phyloP scores from a whole-genome alignment of 345 rosid species.

The Cochlearia excelsa region DNA sequence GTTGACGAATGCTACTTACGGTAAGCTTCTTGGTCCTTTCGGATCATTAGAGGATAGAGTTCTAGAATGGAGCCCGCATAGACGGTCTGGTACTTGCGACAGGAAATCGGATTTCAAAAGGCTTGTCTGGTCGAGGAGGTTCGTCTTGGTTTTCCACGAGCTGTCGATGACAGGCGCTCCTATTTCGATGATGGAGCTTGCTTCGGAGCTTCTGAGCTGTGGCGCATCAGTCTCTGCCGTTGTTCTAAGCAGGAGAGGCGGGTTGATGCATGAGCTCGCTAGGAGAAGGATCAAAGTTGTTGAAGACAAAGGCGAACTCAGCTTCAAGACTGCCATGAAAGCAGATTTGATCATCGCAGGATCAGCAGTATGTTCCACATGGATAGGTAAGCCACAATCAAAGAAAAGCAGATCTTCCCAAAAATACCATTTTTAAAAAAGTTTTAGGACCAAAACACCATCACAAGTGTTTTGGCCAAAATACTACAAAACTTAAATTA shows the following conservation, averaged over 20 bases:
- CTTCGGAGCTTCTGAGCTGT: conserved; percentile 94
- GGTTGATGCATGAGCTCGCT: conserved; percentile 73
- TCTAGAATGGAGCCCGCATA: conserved; percentile 84
- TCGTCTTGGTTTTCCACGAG: conserved; percentile 80
- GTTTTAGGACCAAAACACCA: too few species aligned
- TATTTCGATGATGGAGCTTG: conserved; percentile 91
- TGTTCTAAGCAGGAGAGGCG: conserved; percentile 87
- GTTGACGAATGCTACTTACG: conserved; percentile 59
- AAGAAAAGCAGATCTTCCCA: not conserved
- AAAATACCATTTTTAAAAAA: too few species aligned
- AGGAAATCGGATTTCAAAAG: conserved; percentile 81
- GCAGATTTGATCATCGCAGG: conserved; percentile 92
- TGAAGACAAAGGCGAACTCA: conserved; percentile 81
- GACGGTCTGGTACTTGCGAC: conserved; percentile 87
- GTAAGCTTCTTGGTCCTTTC: conserved; percentile 88
- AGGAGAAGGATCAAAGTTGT: conserved; percentile 86
- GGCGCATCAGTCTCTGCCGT: conserved; percentile 93
- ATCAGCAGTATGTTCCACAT: conserved; percentile 91
- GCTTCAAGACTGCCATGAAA: conserved; percentile 94
- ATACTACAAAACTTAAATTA: too few species aligned
- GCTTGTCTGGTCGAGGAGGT: conserved; percentile 95
- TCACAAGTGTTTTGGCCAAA: too few species aligned
- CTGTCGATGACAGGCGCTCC: conserved; percentile 99
- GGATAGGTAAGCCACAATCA: conserved; percentile 65
- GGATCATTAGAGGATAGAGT: conserved; percentile 65